Evolutionary conservation across 1,139 yeast genomes (phyloP).

Genomic region (Maudiozyma humilis): DNA sequence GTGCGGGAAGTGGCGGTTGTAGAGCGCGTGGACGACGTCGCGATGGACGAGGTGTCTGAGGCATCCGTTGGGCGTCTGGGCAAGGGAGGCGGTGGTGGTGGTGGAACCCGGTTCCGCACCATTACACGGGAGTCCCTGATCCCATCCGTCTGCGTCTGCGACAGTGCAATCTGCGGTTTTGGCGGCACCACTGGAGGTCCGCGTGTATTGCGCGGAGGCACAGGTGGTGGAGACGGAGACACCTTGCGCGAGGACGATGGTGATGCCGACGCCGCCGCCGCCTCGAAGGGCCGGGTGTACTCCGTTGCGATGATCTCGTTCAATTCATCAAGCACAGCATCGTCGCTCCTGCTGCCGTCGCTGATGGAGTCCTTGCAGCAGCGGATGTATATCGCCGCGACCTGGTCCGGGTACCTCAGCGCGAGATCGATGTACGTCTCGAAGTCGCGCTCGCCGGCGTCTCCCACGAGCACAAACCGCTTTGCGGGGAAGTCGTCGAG

Average conservation of each 20-base stretch:
- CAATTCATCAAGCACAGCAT: constrained; percentile 23
- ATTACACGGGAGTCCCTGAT: constrained; percentile 12
- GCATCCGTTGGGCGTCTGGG: constrained; percentile 6
- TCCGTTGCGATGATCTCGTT: constrained; percentile 25
- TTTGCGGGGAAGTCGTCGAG: constrained; percentile 67
- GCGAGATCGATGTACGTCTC: constrained; percentile 84
- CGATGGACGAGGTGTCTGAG: background rate
- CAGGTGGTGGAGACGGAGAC: constrained; percentile 14
- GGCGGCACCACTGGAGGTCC: background rate
- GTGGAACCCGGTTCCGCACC: background rate
- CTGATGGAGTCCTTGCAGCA: constrained; percentile 66
- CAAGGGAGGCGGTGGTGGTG: constrained; percentile 9
- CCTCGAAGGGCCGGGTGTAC: constrained; percentile 10
- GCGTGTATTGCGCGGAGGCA: constrained; percentile 13
- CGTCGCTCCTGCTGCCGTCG: constrained; percentile 38
- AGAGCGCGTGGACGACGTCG: constrained; percentile 1
- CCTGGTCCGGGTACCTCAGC: constrained; percentile 47
- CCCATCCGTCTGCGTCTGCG: constrained; percentile 11
- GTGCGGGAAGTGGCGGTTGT: background rate
- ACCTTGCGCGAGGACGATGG: background rate
- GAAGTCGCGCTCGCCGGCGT: constrained; percentile 89
- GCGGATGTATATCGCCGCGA: constrained; percentile 71
- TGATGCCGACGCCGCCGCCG: background rate
- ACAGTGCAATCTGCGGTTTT: constrained; percentile 5
- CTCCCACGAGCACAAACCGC: constrained; percentile 79